Evolutionary conservation across 108 stramenopile species (phyloP), one percentile per base, ranked within the genome.

Genomic region (Nannochloropsis oceanica): DNA sequence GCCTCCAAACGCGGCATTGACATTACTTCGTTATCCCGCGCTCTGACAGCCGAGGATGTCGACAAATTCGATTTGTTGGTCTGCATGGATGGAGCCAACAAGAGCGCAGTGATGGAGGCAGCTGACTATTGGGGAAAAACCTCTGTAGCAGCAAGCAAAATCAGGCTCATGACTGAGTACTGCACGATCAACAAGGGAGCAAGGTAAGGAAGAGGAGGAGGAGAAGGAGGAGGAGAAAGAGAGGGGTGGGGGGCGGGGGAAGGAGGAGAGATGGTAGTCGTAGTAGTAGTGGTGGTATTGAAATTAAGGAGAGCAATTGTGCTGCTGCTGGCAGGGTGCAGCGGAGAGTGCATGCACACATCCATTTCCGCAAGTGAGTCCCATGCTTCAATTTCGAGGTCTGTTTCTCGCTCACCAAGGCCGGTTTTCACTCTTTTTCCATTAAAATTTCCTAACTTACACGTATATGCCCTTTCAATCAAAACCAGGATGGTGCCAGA

Each of bases 91-190:
- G 50, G 44, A 10, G 84, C 79, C 27, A 87, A 87, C 50, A 59
- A 83, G n/a, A 42, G 84, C 80, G 84, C 84, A 11, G 80, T 87
- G 44, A 44, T 83, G 7, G 84, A 84, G 13, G 87, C 87, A 11
- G 87, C 87, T 10, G 24, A 81, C 43, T 79, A 87, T 83, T 87
- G 87, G 87, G 87, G 87, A 18, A 87, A 87, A 80, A 80, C 43
- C 20, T 46, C 84, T 13, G 18, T 50, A 44, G 84, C 84, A 25
- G 84, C 27, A 42, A 25, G 80, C 7, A 87, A 87, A 81, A 42
- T 79, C 42, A 26, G 87, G 81, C 81, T 80, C 22, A 87, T 87
- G 84, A 87, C 87, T 5, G 79, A 79, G n/a, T 87, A 81, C 50
- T 87, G 87, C 50, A 44, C 81, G 13, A 13, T 27, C 22, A 87